Evolutionary conservation across 2,329 filamentous ascomycete genomes (phyloP).

Genomic region (Emergomyces africanus): DNA sequence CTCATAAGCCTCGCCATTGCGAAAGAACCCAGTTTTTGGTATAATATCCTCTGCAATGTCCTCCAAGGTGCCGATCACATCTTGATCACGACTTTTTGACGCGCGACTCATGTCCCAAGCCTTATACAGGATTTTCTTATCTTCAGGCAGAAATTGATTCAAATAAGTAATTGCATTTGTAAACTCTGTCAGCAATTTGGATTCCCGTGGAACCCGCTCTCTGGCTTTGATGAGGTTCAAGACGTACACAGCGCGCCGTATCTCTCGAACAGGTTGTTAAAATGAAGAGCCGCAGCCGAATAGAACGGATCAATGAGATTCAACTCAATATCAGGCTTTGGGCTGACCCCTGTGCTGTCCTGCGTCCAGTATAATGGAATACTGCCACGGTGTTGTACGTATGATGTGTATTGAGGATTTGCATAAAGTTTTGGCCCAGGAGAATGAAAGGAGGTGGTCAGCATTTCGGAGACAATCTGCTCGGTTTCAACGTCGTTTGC

Average conservation of each 20-base stretch:
- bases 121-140: constrained; percentile 81
- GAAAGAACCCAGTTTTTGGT: constrained; percentile 80
- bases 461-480: constrained; percentile 89
- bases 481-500: constrained; percentile 99
- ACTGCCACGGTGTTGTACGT: constrained; percentile 90
- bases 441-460: constrained; percentile 91
- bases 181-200: constrained; percentile 78
- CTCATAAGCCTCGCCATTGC: constrained; percentile 65
- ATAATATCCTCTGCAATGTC: constrained; percentile 80
- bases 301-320: constrained; percentile 97
- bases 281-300: constrained; percentile 81
- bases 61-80: constrained; percentile 88
- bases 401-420: constrained; percentile 87
- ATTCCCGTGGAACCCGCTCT: constrained; percentile 80
- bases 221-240: constrained; percentile 83
- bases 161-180: constrained; percentile 80
- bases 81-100: constrained; percentile 79
- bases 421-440: constrained; percentile 75
- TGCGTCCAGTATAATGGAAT: constrained; percentile 98
- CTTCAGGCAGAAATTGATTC: constrained; percentile 78
- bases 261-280: constrained; percentile 84
- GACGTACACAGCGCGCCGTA: constrained; percentile 90
- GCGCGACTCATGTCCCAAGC: constrained; percentile 98
- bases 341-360: constrained; percentile 85
- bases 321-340: constrained; percentile 90